These are phyloP conservation scores for Paralagenidium karlingii DNA, from an alignment of 352 stramenopile species.

Conservation along the genomic window DNA sequence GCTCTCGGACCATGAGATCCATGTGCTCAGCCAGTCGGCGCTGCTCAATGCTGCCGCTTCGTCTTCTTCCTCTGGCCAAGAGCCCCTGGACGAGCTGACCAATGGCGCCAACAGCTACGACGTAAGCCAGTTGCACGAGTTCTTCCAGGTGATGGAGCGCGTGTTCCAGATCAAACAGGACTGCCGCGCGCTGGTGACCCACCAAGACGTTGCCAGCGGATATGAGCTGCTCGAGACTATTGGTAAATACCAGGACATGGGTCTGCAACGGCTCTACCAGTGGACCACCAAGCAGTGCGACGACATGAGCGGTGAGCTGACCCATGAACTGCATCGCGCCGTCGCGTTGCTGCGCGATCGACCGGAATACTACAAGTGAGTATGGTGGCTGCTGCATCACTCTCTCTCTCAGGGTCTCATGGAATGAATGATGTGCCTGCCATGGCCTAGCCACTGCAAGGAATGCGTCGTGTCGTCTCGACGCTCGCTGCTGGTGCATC, in stretches of 20 bases:
- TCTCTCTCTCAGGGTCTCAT: neutral
- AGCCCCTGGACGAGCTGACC: no score
- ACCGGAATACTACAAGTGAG: conserved; percentile 67
- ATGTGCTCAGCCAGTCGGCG: conserved; percentile 31
- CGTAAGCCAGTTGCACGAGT: conserved; percentile 32
- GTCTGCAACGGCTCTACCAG: conserved; percentile 76
- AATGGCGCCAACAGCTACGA: no score
- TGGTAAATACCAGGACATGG: conserved; percentile 69
- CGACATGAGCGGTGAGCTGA: conserved; percentile 51
- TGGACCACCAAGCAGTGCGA: conserved; percentile 78
- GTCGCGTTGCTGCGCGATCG: conserved; percentile 51
- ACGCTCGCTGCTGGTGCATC: conserved; percentile 37
- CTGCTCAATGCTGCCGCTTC: no score
- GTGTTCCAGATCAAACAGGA: conserved; percentile 59
- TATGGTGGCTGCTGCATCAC: neutral
- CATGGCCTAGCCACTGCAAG: conserved; percentile 54
- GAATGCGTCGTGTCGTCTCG: conserved; percentile 47
- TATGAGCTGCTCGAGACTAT: conserved; percentile 47
- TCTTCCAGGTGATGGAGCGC: conserved; percentile 58
- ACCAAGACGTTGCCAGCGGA: conserved; percentile 27
- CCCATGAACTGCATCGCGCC: conserved; percentile 44
- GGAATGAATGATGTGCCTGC: neutral
- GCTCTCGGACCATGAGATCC: conserved; percentile 50
- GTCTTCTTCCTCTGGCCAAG: no score
- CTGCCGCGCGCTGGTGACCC: conserved; percentile 40